Conservation (phyloP, 2,329 filamentous ascomycete genomes). For the Penicillium sp. region DNA sequence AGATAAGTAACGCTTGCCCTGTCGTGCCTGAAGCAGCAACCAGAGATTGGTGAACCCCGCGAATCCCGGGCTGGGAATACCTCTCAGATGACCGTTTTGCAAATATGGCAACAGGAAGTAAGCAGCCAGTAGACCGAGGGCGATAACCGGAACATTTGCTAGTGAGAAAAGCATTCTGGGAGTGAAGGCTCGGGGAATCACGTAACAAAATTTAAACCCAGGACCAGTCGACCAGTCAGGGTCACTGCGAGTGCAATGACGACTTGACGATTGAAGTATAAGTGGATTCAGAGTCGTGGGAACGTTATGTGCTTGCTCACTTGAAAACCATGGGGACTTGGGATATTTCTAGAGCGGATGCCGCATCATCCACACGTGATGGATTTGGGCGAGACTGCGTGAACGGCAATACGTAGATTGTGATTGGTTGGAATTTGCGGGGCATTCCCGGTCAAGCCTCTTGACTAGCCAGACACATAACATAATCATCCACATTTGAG, state of each 20-base stretch:
- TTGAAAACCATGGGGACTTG: not conserved
- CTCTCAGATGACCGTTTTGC: constrained; percentile 53
- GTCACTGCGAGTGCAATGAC: not conserved
- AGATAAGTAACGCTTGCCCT: constrained; percentile 62
- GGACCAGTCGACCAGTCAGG: not conserved
- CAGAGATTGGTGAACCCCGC: constrained; percentile 76
- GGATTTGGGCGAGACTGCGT: not conserved
- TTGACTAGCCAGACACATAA: not conserved
- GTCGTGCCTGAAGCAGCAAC: constrained; percentile 68
- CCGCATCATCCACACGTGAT: not conserved
- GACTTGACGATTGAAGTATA: not conserved
- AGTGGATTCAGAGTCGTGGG: not conserved
- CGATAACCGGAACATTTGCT: not conserved
- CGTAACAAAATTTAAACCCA: not conserved
- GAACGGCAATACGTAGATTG: not conserved
- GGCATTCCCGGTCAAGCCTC: not conserved
- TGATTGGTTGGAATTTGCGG: not conserved
- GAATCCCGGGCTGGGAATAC: constrained; percentile 53
- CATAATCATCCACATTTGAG: not conserved
- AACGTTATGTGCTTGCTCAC: not conserved
- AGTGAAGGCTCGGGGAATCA: not conserved
- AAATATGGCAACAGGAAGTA: constrained; percentile 62
- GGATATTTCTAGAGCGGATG: not conserved
- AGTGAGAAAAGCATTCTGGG: not conserved
- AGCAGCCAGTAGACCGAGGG: constrained; percentile 24